A percentile compares a stretch with the other conserved stretches of the same genome.
These are phyloP conservation scores for Heliamphora exappendiculata DNA, from an alignment of 148 eudicot genomes.

Conservation along the genomic window DNA sequence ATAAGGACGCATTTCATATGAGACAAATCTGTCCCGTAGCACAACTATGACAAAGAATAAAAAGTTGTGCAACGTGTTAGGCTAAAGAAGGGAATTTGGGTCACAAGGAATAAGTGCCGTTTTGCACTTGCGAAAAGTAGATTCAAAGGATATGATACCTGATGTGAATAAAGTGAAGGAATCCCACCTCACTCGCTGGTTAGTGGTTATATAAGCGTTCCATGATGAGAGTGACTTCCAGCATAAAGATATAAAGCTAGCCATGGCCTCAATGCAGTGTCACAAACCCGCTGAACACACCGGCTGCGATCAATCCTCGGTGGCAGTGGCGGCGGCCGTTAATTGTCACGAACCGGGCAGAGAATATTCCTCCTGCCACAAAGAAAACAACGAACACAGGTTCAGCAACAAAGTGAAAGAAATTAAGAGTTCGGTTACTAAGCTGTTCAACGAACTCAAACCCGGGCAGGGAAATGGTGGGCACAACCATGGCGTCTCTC, in stretches of 20 bases:
- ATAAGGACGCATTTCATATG: no score
- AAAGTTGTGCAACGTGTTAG: no score
- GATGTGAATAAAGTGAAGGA: neutral
- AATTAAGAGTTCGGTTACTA: constrained; percentile 26
- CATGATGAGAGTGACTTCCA: neutral
- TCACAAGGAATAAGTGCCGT: neutral
- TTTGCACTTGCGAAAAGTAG: neutral
- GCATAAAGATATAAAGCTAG: neutral
- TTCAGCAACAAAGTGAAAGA: constrained; percentile 29
- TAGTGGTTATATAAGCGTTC: neutral
- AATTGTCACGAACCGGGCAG: neutral
- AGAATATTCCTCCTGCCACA: constrained; percentile 11
- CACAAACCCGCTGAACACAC: constrained; percentile 23
- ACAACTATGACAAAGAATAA: no score
- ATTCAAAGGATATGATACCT: constrained; percentile 8
- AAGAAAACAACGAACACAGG: constrained; percentile 18
- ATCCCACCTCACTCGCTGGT: neutral
- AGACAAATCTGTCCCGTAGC: no score
- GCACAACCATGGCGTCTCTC: no score
- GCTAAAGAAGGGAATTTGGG: no score
- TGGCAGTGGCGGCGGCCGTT: neutral
- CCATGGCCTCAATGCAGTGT: constrained; percentile 34
- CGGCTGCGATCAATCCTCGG: no score
- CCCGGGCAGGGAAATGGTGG: neutral
- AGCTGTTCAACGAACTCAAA: constrained; percentile 21